A percentile compares a stretch with the other conserved stretches of the same genome.
These are phyloP conservation scores for Hypoxylon sp. DNA, from an alignment of 2,329 filamentous ascomycete species.

Conservation along the genomic window DNA sequence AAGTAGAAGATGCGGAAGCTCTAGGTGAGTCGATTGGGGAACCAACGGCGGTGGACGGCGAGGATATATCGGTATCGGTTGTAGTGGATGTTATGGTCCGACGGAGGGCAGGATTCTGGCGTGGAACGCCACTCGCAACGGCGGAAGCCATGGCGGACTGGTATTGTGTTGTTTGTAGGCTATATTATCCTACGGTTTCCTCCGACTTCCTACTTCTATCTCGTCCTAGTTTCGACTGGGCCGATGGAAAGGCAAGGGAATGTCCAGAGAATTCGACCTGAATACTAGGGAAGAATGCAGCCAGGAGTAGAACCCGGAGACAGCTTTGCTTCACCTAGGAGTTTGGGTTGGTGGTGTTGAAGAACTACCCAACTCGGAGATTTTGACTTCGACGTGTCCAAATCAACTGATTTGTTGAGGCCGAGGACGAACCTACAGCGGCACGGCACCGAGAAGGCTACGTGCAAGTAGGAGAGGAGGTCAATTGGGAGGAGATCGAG, in stretches of 20 bases:
- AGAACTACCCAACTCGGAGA: background rate
- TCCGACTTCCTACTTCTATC: background rate
- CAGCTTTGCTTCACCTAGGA: background rate
- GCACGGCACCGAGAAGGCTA: slow-evolving; percentile 30
- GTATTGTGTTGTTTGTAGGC: background rate
- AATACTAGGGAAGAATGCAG: background rate
- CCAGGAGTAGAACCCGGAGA: background rate
- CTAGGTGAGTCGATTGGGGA: slow-evolving; percentile 74
- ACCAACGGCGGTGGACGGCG: slow-evolving; percentile 69
- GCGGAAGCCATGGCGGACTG: slow-evolving; percentile 63
- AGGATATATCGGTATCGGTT: slow-evolving; percentile 61
- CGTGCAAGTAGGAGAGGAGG: slow-evolving; percentile 7
- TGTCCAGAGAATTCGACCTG: background rate
- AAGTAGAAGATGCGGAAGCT: slow-evolving; percentile 84
- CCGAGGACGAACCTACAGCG: slow-evolving; percentile 22
- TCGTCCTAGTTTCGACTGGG: background rate
- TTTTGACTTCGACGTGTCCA: slow-evolving; percentile 16
- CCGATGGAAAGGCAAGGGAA: background rate
- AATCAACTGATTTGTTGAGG: slow-evolving; percentile 21
- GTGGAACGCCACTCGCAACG: slow-evolving; percentile 60
- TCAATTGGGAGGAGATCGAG: slow-evolving; percentile 18
- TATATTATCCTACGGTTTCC: background rate
- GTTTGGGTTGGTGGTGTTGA: background rate
- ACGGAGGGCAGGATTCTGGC: slow-evolving; percentile 63
- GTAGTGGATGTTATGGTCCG: slow-evolving; percentile 63